Evolutionary conservation across 352 stramenopile genomes (phyloP), one percentile per base, ranked within the genome.

Genomic region (Phytophthora hybrid): DNA sequence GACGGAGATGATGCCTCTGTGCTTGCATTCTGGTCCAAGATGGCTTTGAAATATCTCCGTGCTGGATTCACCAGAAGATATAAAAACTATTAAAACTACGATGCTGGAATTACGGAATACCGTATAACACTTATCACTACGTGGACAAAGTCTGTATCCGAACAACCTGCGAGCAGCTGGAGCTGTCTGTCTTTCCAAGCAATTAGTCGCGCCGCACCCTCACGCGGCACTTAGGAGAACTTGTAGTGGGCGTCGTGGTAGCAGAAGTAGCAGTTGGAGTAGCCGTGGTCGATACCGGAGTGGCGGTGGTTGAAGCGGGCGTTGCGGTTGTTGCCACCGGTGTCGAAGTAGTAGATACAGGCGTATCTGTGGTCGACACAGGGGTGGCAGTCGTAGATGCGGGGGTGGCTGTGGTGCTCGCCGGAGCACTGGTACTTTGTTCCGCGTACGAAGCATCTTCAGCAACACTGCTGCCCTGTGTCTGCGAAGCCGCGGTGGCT

Each of bases 151-250:
- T 4, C 60, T 46, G 41, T 14, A 61, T 21, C 61, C 34, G 41
- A 39, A 67, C 31, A 63, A 68, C 49, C 51, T 46, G 16, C 60
- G 57, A 63, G 51, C 39, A 62, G 39, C 16, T 44, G n/a, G 44
- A 49, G 34, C 10, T n/a, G 51, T 57, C 18, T 9, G 58, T n/a
- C n/a, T n/a, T n/a, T 51, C 53, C 56, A 61, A 41, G 18, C 18
- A 53, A 23, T 58, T 73, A 73, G 31, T 59, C 37, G 11, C 69
- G 69, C 61, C 69, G 63, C 5, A 39, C 63, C 54, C 69, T 58
- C n/a, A 76, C 69, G 8, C 62, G 69, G 51, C 69, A 76, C 64
- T 76, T 76, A 7, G 63, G 51, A n/a, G 63, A 69, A 51, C 18
- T 67, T 52, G 59, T 68, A 21, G 60, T 44, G 31, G 57, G 59